These are phyloP conservation scores for Hansenula sp. DNA, from an alignment of 1,139 yeast genomes.

Conservation along the genomic window DNA sequence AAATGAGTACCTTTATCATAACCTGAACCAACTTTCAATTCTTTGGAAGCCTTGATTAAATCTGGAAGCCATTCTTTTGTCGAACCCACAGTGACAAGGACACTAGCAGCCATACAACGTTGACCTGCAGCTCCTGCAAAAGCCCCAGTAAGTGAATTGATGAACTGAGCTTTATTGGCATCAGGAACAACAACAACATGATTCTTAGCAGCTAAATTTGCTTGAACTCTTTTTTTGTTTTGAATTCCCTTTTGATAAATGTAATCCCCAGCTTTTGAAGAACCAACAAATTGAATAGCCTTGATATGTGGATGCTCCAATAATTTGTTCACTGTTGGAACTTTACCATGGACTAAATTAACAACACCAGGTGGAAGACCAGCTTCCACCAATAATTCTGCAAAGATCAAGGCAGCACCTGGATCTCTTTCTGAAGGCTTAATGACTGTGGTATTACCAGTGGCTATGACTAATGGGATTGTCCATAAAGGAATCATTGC, in stretches of 20 bases:
- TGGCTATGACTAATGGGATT: conserved; percentile 64
- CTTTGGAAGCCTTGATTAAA: conserved; percentile 53
- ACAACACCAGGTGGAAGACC: conserved; percentile 76
- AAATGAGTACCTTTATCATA: conserved; percentile 58
- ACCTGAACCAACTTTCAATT: conserved; percentile 63
- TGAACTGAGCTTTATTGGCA: conserved; percentile 62
- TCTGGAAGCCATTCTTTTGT: conserved; percentile 64
- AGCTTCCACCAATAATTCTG: conserved; percentile 65
- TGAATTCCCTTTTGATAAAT: conserved; percentile 65
- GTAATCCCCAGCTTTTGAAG: conserved; percentile 73
- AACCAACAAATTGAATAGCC: conserved; percentile 77
- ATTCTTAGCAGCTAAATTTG: conserved; percentile 76
- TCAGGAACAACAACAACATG: conserved; percentile 74
- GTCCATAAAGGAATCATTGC: conserved; percentile 87
- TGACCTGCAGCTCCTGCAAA: conserved; percentile 88
- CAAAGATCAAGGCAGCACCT: conserved; percentile 73
- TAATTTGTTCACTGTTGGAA: conserved; percentile 69
- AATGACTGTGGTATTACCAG: conserved; percentile 70
- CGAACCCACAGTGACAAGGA: conserved; percentile 71
- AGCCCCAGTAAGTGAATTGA: conserved; percentile 70
- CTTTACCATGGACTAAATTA: conserved; percentile 71
- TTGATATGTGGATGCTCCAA: conserved; percentile 70
- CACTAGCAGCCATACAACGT: conserved; percentile 81
- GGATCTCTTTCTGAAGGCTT: conserved; percentile 76
- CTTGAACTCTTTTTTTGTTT: conserved; percentile 74